Evolutionary conservation across 345 rosid species (phyloP).

Genomic region (Anastatica hierochuntica): DNA sequence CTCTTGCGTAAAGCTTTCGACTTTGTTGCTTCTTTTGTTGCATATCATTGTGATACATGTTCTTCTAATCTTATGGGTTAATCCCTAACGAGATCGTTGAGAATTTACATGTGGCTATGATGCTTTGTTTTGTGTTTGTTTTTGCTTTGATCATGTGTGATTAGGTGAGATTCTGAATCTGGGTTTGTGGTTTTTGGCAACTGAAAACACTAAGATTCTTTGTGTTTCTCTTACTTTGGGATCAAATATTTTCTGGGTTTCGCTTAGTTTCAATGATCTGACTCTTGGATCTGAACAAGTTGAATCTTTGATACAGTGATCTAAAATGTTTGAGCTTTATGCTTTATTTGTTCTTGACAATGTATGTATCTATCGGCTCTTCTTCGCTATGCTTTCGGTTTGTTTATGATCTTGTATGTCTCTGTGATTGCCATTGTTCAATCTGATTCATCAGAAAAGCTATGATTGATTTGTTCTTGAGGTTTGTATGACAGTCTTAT

Average conservation of each 20-base stretch:
- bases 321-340: constrained; percentile 9
- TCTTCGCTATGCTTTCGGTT: constrained; percentile 11
- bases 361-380: no score
- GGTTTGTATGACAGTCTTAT: background rate
- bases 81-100: constrained; percentile 30
- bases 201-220: constrained; percentile 11
- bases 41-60: no score
- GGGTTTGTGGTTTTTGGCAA: constrained; percentile 15
- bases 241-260: constrained; percentile 4
- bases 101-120: constrained; percentile 20
- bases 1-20: constrained; percentile 18
- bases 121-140: constrained; percentile 9
- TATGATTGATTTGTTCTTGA: background rate
- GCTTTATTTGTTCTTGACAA: constrained; percentile 6
- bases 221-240: background rate
- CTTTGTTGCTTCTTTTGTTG: constrained; percentile 1
- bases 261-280: no score
- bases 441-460: background rate
- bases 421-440: no score
- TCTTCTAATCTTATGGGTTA: constrained; percentile 23
- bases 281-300: no score
- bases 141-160: constrained; percentile 19
- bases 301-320: no score
- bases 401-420: no score
- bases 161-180: constrained; percentile 16